Conservation (phyloP, 495 filamentous ascomycete genomes). For the Xylaria castorea region DNA sequence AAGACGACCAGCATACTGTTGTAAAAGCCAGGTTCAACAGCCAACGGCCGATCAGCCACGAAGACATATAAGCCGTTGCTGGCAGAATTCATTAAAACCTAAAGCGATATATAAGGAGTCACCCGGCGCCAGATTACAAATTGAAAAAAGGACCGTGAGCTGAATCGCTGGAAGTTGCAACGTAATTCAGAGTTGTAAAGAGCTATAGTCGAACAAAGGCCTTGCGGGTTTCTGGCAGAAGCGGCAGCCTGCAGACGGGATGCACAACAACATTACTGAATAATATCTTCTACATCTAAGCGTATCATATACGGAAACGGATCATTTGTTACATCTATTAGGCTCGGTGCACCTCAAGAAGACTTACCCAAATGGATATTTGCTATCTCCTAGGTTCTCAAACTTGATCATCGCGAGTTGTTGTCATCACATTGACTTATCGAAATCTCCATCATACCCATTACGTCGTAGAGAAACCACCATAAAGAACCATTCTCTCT, state of each 20-base stretch:
- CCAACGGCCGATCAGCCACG: background rate
- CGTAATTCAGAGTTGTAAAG: background rate
- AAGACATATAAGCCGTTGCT: background rate
- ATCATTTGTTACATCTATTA: background rate
- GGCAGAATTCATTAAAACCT: background rate
- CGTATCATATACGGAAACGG: background rate
- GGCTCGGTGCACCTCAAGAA: background rate
- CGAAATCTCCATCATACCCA: background rate
- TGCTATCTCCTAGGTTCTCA: background rate
- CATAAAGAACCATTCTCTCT: background rate
- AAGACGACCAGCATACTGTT: background rate
- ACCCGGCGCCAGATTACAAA: background rate
- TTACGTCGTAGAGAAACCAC: background rate
- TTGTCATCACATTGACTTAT: background rate
- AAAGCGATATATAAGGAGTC: background rate
- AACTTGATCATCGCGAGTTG: background rate
- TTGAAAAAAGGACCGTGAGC: background rate
- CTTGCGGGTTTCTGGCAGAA: background rate
- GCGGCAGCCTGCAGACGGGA: background rate
- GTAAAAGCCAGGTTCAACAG: background rate
- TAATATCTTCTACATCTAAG: background rate
- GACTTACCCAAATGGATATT: background rate
- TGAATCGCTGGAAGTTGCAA: background rate
- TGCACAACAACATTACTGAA: background rate
- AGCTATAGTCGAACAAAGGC: too few species aligned